Evolutionary conservation across 805 yeast species (phyloP).

Genomic region (Metschnikowia chrysomelidarum): DNA sequence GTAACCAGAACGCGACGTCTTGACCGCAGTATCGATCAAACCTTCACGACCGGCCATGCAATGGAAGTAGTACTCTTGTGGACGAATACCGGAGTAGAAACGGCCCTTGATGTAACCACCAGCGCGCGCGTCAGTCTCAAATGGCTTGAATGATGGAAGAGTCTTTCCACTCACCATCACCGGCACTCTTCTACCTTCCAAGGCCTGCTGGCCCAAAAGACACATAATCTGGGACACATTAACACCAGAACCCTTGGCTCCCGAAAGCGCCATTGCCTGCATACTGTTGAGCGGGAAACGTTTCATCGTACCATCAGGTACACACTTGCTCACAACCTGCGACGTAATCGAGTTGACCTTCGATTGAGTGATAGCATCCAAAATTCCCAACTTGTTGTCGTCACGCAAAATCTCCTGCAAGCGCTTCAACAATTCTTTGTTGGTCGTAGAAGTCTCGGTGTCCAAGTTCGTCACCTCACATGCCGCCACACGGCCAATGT

Average conservation of each 20-base stretch:
- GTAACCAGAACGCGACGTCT: slow-evolving; percentile 97
- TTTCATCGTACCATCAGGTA: slow-evolving; percentile 95
- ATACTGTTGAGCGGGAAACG: slow-evolving; percentile 92
- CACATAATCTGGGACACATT: slow-evolving; percentile 99
- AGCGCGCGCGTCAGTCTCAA: slow-evolving; percentile 95
- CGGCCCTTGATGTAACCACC: slow-evolving; percentile 98
- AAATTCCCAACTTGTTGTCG: slow-evolving; percentile 83
- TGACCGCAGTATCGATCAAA: slow-evolving; percentile 98
- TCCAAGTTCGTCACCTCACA: slow-evolving; percentile 88
- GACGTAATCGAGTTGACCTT: slow-evolving; percentile 91
- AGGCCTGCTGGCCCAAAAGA: slow-evolving; percentile 96
- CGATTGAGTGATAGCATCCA: slow-evolving; percentile 93
- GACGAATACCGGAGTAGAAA: slow-evolving; percentile 95
- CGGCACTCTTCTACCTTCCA: slow-evolving; percentile 99
- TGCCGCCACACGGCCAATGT: slow-evolving; percentile 89
- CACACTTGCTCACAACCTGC: slow-evolving; percentile 90
- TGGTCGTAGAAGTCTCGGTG: slow-evolving; percentile 41
- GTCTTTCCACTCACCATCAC: slow-evolving; percentile 99
- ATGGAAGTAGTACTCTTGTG: slow-evolving; percentile 99
- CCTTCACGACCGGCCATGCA: slow-evolving; percentile 99
- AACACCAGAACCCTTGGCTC: slow-evolving; percentile 98
- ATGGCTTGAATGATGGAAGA: slow-evolving; percentile 93
- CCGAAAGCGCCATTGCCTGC: slow-evolving; percentile 99
- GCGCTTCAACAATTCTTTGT: slow-evolving; percentile 79
- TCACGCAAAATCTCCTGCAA: slow-evolving; percentile 94